Percentiles rank a stretch among this genome's conserved stretches.
phyloP scores from a whole-genome alignment of 2,329 filamentous ascomycete species.

The Chaetomium olivaceum region DNA sequence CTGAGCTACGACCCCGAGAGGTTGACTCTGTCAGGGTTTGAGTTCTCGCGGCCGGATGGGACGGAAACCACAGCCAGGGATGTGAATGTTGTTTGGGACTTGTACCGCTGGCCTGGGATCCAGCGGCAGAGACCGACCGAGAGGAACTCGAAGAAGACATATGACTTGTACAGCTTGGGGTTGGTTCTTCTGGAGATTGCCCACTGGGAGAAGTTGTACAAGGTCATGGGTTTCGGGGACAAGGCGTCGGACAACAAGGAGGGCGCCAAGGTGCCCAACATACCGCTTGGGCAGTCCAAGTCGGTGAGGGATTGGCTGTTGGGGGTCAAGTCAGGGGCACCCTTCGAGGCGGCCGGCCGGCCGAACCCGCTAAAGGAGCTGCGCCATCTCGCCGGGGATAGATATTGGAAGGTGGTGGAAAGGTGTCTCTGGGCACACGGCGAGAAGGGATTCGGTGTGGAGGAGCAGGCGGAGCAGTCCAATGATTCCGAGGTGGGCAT shows the following conservation, averaged over 20 bases:
- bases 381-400: conserved; percentile 28
- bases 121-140: conserved; percentile 30
- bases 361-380: conserved; percentile 30
- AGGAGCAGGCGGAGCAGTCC: conserved; percentile 29
- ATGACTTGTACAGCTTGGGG: conserved; percentile 53
- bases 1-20: conserved; percentile 22
- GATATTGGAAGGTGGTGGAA: conserved; percentile 29
- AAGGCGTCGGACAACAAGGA: neutral
- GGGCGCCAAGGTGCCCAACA: conserved; percentile 6
- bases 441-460: conserved; percentile 31
- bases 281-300: conserved; percentile 29
- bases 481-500: conserved; percentile 29
- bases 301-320: conserved; percentile 32
- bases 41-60: conserved; percentile 47
- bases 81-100: conserved; percentile 29
- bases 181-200: conserved; percentile 53
- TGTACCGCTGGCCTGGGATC: conserved; percentile 34
- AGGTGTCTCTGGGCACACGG: conserved; percentile 34
- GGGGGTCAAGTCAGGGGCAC: conserved; percentile 16
- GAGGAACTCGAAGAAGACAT: conserved; percentile 36
- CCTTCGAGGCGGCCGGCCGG: conserved; percentile 19
- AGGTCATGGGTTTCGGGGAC: conserved; percentile 36
- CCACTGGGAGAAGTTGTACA: conserved; percentile 48
- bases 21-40: conserved; percentile 51
- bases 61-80: conserved; percentile 30